Evolutionary conservation across 306 rosid genomes (phyloP).

Genomic region (Hippophae rhamnoides): DNA sequence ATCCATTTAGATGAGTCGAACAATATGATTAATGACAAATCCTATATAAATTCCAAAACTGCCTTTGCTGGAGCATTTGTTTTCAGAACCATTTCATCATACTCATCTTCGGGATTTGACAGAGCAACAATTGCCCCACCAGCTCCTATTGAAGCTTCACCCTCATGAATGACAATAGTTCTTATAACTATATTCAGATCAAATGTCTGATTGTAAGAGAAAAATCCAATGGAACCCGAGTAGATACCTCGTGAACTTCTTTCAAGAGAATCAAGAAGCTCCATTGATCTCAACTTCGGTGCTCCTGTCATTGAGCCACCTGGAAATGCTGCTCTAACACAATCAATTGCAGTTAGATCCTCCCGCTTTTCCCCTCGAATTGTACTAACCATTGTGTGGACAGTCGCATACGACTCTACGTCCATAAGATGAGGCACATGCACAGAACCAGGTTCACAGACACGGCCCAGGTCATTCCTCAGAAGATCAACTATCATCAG

Average conservation of each 20-base stretch:
- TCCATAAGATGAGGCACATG: slow-evolving; percentile 92
- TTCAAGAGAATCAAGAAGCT: slow-evolving; percentile 74
- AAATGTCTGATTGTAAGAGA: slow-evolving; percentile 82
- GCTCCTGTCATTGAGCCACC: slow-evolving; percentile 99
- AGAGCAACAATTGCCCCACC: slow-evolving; percentile 93
- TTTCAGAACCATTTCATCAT: slow-evolving; percentile 86
- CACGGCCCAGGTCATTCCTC: slow-evolving; percentile 96
- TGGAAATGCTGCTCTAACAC: slow-evolving; percentile 87
- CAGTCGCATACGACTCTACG: slow-evolving; percentile 83
- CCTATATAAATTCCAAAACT: slow-evolving; percentile 33
- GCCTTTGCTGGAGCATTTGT: slow-evolving; percentile 71
- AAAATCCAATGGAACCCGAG: slow-evolving; percentile 90
- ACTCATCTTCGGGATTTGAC: slow-evolving; percentile 83
- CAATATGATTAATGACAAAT: slow-evolving; percentile 10
- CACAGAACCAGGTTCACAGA: slow-evolving; percentile 88
- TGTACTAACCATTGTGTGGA: slow-evolving; percentile 96
- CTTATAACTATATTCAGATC: slow-evolving; percentile 94
- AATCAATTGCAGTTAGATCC: slow-evolving; percentile 51
- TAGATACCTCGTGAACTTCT: slow-evolving; percentile 79
- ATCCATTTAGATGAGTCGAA: neutral
- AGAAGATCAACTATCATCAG: slow-evolving; percentile 96
- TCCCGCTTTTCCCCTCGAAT: slow-evolving; percentile 68
- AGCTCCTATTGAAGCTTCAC: slow-evolving; percentile 96
- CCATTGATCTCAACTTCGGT: slow-evolving; percentile 95
- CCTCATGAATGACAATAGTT: slow-evolving; percentile 66